These are phyloP conservation scores for Aspergillus chevalieri DNA, from an alignment of 2,329 filamentous ascomycete species.

Conservation along the genomic window DNA sequence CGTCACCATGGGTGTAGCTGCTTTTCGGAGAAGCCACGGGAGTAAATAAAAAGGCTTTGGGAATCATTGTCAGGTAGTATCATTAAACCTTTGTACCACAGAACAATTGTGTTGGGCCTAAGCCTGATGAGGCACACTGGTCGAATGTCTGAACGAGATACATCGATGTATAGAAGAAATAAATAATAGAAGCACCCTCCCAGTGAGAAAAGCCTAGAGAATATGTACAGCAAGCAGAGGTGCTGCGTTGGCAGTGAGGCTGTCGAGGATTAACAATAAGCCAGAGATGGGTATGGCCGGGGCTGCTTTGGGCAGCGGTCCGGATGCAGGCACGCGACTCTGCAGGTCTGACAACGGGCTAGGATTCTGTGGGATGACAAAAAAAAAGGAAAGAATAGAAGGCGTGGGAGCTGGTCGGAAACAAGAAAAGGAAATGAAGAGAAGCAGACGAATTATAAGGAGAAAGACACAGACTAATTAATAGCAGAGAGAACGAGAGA, in stretches of 20 bases:
- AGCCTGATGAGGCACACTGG: slow-evolving; percentile 35
- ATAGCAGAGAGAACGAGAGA: too few relatives aligned
- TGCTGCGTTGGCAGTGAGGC: slow-evolving; percentile 15
- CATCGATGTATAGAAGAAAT: slow-evolving; percentile 22
- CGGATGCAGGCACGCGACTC: slow-evolving; percentile 18
- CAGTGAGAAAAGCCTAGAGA: neutral
- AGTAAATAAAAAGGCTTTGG: slow-evolving; percentile 33
- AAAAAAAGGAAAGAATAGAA: slow-evolving; percentile 1
- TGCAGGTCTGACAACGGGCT: slow-evolving; percentile 2
- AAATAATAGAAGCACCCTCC: neutral
- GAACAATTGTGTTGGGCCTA: slow-evolving; percentile 11
- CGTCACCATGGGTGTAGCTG: slow-evolving; percentile 6
- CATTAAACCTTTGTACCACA: slow-evolving; percentile 13
- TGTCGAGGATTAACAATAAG: neutral
- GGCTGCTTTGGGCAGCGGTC: neutral
- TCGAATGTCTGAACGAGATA: slow-evolving; percentile 36
- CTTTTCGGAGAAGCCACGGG: slow-evolving; percentile 23
- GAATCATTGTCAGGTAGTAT: slow-evolving; percentile 35
- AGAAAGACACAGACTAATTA: neutral
- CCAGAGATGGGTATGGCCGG: neutral
- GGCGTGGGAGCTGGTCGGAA: neutral
- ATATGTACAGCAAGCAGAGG: neutral
- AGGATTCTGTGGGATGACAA: neutral
- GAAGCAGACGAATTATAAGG: neutral
- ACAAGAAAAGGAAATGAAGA: neutral